A percentile compares a stretch with the other conserved stretches of the same genome.
Conservation (phyloP, 2,329 filamentous ascomycete species). For the Helotiales sp. region DNA sequence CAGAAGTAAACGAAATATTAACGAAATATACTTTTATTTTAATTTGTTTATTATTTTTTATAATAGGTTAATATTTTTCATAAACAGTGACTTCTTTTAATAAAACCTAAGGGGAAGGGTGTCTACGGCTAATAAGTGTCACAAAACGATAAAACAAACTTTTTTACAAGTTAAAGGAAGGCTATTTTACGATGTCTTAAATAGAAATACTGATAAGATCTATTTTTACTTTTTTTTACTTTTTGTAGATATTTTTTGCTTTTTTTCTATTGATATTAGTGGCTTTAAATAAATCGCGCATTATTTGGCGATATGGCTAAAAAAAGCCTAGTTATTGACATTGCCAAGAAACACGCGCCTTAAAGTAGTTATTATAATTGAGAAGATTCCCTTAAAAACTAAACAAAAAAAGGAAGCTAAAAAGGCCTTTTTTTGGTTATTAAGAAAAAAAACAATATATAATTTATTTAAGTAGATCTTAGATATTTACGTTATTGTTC, state of each 20-base stretch:
- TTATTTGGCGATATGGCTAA: constrained; percentile 32
- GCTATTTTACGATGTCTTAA: too few relatives aligned
- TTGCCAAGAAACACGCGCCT: constrained; percentile 31
- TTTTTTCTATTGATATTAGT: constrained; percentile 39
- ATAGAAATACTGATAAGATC: too few relatives aligned
- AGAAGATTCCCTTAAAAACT: constrained; percentile 29
- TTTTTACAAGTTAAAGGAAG: too few relatives aligned
- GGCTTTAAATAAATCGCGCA: constrained; percentile 34
- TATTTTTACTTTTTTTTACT: too few relatives aligned
- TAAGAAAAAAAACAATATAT: constrained; percentile 37
- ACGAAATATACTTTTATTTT: too few relatives aligned
- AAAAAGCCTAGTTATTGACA: constrained; percentile 27
- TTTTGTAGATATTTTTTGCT: constrained; percentile 40
- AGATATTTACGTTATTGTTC: constrained; percentile 35
- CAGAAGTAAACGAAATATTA: too few relatives aligned
- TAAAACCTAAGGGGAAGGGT: too few relatives aligned
- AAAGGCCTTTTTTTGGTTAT: constrained; percentile 35
- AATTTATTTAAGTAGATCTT: constrained; percentile 31
- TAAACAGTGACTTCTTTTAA: too few relatives aligned
- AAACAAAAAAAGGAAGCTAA: constrained; percentile 32
- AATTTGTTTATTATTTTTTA: too few relatives aligned
- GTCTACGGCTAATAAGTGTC: too few relatives aligned
- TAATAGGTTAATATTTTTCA: too few relatives aligned
- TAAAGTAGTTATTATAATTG: constrained; percentile 37
- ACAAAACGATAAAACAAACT: too few relatives aligned